Evolutionary conservation across 805 yeast species (phyloP), one percentile per base, ranked within the genome.

Genomic region (Ogataea methylovora): DNA sequence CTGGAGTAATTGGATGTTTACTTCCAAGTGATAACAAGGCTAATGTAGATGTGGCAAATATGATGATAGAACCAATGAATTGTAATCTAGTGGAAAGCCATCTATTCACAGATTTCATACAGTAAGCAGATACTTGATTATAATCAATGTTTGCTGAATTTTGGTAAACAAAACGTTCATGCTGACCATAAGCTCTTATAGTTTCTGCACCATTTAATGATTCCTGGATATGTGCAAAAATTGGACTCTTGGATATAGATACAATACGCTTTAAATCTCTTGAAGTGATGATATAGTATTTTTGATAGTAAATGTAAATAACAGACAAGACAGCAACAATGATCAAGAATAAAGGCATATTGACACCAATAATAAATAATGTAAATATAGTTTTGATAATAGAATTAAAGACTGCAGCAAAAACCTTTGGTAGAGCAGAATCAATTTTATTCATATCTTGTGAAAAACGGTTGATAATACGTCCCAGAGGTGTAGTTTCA

Each of bases 181-280:
- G 57, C 43, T 85, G 94, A n/a, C 68, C 63, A 49, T 71, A 88
- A 0, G 95, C 95, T 30, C 81, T 66, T 36, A 87, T 77, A 1
- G 94, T 87, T 31, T 76, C 75, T 16, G 80, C 73, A 10, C 96
- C 96, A 22, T 69, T 70, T 32, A 87, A 59, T 3, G 87, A 77
- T 50, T 87, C 96, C 51, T 84, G 88, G 42, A 87, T 68, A 44
- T 82, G 86, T 0, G 94, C 82, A 61, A 73, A 82, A 13, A 85
- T 76, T 3, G 95, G 95, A 37, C 84, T 74, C 48, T 74, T 69
- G 5, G 90, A 69, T 16, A 76, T 67, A 34, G 83, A 76, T 30
- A 73, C 75, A 33, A 85, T 62, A 48, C 95, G 71, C 52, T 83
- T 84, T 46, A 86, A 63, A 52, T 86, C 95, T 47, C 95, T 70